Evolutionary conservation across 1,284 basidiomycete species (phyloP).

Genomic region (Cutaneotrichosporon cavernicola): DNA sequence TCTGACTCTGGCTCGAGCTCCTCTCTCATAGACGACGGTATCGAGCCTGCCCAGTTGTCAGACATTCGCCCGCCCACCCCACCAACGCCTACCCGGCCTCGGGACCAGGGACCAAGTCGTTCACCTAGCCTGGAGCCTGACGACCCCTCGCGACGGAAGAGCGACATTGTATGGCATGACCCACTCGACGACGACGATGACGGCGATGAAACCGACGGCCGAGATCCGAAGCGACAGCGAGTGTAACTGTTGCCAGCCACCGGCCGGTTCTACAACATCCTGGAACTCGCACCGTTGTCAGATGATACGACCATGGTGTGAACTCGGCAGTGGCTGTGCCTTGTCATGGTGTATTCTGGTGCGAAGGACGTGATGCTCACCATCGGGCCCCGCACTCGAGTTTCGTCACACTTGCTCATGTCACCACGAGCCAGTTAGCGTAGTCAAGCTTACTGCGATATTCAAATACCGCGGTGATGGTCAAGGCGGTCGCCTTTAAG

Average conservation of each 20-base stretch:
- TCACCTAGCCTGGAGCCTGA: slow-evolving; percentile 18
- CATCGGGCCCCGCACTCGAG: not conserved
- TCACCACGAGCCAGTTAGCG: not conserved
- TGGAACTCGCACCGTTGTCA: not conserved
- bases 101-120: slow-evolving; percentile 12
- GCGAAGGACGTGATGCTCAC: not conserved
- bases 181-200: slow-evolving; percentile 17
- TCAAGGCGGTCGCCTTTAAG: not conserved
- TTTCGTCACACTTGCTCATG: not conserved
- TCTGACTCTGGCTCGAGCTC: not conserved
- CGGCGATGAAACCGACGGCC: slow-evolving; percentile 6
- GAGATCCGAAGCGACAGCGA: slow-evolving; percentile 3
- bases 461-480: not conserved
- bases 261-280: not conserved
- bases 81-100: not conserved
- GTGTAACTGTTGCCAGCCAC: not conserved
- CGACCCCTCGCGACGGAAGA: slow-evolving; percentile 8
- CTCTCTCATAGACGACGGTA: not conserved
- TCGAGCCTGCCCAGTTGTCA: not conserved
- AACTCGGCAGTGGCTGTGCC: not conserved
- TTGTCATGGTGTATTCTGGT: not conserved
- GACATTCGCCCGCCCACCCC: not conserved
- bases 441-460: not conserved
- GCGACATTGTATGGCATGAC: slow-evolving; percentile 17
- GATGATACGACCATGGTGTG: too few relatives aligned